A percentile compares a stretch with the other conserved stretches of the same genome.
Evolutionary conservation across 2,329 filamentous ascomycete species (phyloP).

Genomic region (Fusarium tuaranense): DNA sequence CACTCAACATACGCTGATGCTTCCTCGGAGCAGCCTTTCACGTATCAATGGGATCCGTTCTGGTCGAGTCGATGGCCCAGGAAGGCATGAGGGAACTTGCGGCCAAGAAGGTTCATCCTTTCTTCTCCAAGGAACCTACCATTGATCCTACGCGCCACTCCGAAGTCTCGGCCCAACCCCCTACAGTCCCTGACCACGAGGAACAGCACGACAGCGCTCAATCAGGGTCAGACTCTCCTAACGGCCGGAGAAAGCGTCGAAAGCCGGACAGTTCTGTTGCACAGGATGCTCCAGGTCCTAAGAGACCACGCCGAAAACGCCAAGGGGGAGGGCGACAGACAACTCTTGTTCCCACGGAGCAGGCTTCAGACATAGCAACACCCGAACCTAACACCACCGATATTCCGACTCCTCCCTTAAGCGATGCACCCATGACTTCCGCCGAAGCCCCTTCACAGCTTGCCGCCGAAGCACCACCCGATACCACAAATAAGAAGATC

Average conservation of each 20-base stretch:
- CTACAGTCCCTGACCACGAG: constrained; percentile 1
- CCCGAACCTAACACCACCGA: constrained; percentile 6
- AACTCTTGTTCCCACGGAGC: constrained; percentile 11
- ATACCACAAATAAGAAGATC: constrained; percentile 57
- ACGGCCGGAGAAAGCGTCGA: constrained; percentile 56
- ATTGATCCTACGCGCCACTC: constrained; percentile 16
- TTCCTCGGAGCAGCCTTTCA: constrained; percentile 11
- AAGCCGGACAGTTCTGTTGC: constrained; percentile 50
- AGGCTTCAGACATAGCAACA: constrained; percentile 18
- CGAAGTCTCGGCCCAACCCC: constrained; percentile 1
- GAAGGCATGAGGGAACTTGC: constrained; percentile 50
- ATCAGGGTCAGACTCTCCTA: constrained; percentile 41
- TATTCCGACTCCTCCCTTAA: constrained; percentile 28
- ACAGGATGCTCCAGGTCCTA: constrained; percentile 39
- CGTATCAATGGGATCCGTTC: constrained; percentile 56
- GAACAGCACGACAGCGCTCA: constrained; percentile 4
- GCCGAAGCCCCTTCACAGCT: constrained; percentile 1
- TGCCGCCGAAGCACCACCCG: constrained; percentile 8
- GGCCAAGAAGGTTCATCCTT: constrained; percentile 65
- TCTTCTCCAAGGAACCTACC: constrained; percentile 56
- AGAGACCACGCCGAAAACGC: constrained; percentile 44
- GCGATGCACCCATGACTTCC: constrained; percentile 18
- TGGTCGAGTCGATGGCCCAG: constrained; percentile 59
- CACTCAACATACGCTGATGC: constrained; percentile 4
- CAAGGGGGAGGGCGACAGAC: constrained; percentile 24